A percentile compares a stretch with the other conserved stretches of the same genome.
These are phyloP conservation scores for Solanum chilense DNA, from an alignment of 257 asterid genomes.

Conservation along the genomic window DNA sequence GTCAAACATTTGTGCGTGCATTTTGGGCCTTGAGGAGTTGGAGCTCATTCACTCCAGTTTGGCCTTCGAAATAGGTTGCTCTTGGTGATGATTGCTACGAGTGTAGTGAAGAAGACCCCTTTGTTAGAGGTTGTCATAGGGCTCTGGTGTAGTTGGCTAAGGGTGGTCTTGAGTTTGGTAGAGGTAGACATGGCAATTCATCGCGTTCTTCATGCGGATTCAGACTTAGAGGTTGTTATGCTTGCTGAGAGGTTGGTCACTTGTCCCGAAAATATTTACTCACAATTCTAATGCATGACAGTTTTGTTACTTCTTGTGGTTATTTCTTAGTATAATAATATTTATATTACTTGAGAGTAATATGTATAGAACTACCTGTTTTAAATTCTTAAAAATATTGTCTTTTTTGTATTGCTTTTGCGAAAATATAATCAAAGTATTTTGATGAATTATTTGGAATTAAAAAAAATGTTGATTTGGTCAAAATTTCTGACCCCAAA, in stretches of 20 bases:
- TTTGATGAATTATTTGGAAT: background rate
- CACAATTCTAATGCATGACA: background rate
- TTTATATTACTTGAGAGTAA: background rate
- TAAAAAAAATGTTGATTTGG: background rate
- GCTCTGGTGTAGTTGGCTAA: background rate
- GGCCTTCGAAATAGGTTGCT: too few species aligned
- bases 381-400: background rate
- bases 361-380: background rate
- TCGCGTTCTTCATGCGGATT: too few species aligned
- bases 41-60: too few species aligned
- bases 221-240: background rate
- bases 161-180: background rate
- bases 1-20: too few species aligned
- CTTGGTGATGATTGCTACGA: too few species aligned
- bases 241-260: background rate
- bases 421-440: background rate
- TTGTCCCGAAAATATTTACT: background rate
- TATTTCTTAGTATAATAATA: background rate
- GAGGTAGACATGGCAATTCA: background rate
- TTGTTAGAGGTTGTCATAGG: background rate
- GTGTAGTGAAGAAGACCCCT: background rate
- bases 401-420: background rate
- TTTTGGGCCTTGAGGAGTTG: too few species aligned
- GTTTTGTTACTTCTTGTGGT: background rate
- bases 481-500: background rate